Conservation (phyloP, 2,329 filamentous ascomycete genomes). For the Nothophoma quercina region DNA sequence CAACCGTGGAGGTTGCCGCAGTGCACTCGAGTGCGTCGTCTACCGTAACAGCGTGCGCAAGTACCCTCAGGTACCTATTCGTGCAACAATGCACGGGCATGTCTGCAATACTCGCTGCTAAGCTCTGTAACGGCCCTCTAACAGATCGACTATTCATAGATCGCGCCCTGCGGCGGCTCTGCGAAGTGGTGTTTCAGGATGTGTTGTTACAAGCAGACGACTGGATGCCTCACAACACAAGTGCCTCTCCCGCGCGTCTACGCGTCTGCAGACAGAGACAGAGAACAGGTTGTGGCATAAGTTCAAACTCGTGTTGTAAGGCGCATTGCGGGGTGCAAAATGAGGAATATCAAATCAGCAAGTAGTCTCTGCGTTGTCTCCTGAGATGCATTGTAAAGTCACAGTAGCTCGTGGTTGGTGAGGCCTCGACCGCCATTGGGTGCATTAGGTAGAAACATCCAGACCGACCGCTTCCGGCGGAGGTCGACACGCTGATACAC, state of each 20-base stretch:
- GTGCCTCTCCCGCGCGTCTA: constrained; percentile 23
- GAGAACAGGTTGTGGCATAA: constrained; percentile 6
- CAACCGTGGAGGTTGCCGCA: neutral
- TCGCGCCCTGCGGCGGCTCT: constrained; percentile 23
- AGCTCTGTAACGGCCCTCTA: constrained; percentile 9
- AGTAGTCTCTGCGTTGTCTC: constrained; percentile 18
- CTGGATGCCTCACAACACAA: constrained; percentile 17
- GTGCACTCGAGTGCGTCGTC: neutral
- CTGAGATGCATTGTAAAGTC: constrained; percentile 12
- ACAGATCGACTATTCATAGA: constrained; percentile 17
- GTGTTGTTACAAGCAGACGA: constrained; percentile 15
- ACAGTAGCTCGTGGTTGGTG: constrained; percentile 15
- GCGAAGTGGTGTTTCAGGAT: constrained; percentile 32
- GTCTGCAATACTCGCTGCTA: constrained; percentile 3
- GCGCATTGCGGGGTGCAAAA: constrained; percentile 4
- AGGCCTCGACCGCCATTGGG: constrained; percentile 23
- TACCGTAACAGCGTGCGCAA: neutral
- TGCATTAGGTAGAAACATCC: too few relatives aligned
- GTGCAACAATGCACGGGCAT: constrained; percentile 9
- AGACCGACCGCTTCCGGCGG: constrained; percentile 16
- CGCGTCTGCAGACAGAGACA: constrained; percentile 8
- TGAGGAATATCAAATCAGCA: constrained; percentile 9
- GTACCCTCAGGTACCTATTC: neutral
- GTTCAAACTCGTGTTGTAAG: constrained; percentile 12
- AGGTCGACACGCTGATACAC: constrained; percentile 2